Evolutionary conservation across 169 alveolate species (phyloP).

Genomic region (Cryptosporidium baileyi): DNA sequence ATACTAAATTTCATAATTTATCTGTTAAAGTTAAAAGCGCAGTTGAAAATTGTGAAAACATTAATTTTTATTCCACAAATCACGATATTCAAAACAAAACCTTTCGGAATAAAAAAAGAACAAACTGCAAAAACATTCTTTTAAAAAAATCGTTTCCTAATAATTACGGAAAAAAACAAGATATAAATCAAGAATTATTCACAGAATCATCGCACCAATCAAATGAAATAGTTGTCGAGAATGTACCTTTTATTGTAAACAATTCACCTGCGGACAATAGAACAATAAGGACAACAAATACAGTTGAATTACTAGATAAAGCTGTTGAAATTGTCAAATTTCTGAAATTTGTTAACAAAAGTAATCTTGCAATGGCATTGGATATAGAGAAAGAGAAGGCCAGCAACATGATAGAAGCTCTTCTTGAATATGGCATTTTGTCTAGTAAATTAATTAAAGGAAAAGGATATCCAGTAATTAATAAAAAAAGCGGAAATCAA

Average conservation of each 20-base stretch:
- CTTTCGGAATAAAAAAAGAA: background rate
- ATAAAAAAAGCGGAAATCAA: slow-evolving; percentile 6
- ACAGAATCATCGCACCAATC: slow-evolving; percentile 6
- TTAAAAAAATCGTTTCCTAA: background rate
- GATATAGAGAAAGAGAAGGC: slow-evolving; percentile 66
- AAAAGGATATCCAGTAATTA: slow-evolving; percentile 15
- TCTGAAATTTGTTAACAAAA: slow-evolving; percentile 50
- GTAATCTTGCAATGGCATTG: slow-evolving; percentile 67
- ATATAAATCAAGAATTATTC: background rate
- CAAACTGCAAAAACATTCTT: background rate
- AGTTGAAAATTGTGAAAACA: slow-evolving; percentile 44
- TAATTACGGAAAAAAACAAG: background rate
- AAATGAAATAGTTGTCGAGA: background rate
- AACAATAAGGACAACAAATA: slow-evolving; percentile 33
- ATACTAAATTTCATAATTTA: slow-evolving; percentile 74
- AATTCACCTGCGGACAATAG: slow-evolving; percentile 21
- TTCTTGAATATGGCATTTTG: slow-evolving; percentile 29
- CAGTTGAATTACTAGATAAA: slow-evolving; percentile 19
- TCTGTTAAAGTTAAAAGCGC: slow-evolving; percentile 75
- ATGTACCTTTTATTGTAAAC: background rate
- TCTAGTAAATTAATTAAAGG: background rate
- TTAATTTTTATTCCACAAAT: background rate
- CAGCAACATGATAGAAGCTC: slow-evolving; percentile 18
- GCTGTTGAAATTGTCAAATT: slow-evolving; percentile 55
- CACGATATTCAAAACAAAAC: background rate